Base-by-base conservation (phyloP, 257 asterid species). In the Verbascum thapsus region DNA sequence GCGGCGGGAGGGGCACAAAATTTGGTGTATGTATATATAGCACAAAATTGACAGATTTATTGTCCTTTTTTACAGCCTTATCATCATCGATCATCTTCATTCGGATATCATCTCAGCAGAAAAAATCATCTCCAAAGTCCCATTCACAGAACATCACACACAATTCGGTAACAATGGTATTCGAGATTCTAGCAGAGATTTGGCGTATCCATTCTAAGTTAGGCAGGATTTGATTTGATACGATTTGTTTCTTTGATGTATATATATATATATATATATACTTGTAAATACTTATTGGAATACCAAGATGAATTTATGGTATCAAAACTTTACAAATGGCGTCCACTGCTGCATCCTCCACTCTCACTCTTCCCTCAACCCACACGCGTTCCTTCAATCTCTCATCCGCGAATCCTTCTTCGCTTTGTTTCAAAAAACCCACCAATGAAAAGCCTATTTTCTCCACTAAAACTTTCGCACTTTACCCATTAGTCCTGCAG, bases 291-390 rank as follows among this genome's bases (percentile, higher is more conserved):
- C n/a, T n/a, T n/a, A n/a, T n/a, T n/a, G n/a, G n/a, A n/a, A n/a
- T n/a, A n/a, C n/a, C n/a, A n/a, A n/a, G n/a, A n/a, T n/a, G n/a
- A n/a, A n/a, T n/a, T n/a, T n/a, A n/a, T n/a, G n/a, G n/a, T n/a
- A n/a, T n/a, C n/a, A n/a, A n/a, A n/a, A n/a, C n/a, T n/a, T n/a
- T n/a, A n/a, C n/a, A n/a, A n/a, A n/a, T n/a, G 81, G 77, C 81
- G 49, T 64, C 79, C 23, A 15, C 81, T 43, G 69, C 68, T 35
- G 68, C 77, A 55, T 58, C 74, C 38, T 68, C 80, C 66, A 47
- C 78, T 35, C 74, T 79, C 76, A 34, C 39, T 62, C 78, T 63
- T 49, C 53, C 73, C 8, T 76, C 80, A 5, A 69, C 72, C 68
- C 83, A 67, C 9, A 58, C 60, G 56, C 77, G 61, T 13, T 72